These are phyloP conservation scores for Fusarium stilboides DNA, from an alignment of 2,329 filamentous ascomycete genomes.

Conservation along the genomic window DNA sequence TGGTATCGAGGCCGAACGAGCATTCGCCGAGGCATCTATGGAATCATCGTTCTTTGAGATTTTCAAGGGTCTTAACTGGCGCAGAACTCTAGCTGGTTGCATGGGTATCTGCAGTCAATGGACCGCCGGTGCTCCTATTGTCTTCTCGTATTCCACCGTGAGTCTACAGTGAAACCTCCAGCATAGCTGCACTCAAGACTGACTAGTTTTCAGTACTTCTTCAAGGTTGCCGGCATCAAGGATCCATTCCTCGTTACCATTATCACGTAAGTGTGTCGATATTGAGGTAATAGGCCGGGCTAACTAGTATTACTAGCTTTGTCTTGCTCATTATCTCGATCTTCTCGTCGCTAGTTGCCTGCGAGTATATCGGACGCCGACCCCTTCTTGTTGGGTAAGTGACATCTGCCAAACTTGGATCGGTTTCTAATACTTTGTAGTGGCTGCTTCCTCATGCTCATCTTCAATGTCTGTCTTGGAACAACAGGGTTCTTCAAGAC, in stretches of 20 bases:
- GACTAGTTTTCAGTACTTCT: background rate
- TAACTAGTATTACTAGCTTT: too few relatives aligned
- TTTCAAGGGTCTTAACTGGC: conserved; percentile 21
- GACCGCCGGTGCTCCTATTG: conserved; percentile 25
- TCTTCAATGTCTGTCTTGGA: too few relatives aligned
- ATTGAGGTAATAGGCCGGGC: too few relatives aligned
- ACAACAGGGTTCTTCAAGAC: background rate
- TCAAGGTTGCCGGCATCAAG: conserved; percentile 1
- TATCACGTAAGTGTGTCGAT: background rate
- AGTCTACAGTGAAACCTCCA: too few relatives aligned
- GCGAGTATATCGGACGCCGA: too few relatives aligned
- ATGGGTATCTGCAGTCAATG: conserved; percentile 33
- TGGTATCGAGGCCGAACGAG: background rate
- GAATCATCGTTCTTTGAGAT: conserved; percentile 22
- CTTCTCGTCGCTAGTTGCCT: too few relatives aligned
- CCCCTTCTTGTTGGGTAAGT: too few relatives aligned
- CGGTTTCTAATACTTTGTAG: too few relatives aligned
- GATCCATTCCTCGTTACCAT: conserved; percentile 5
- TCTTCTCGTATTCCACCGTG: conserved; percentile 19
- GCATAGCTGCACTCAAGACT: background rate
- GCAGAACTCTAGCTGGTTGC: conserved; percentile 24
- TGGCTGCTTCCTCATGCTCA: too few relatives aligned
- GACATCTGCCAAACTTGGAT: too few relatives aligned
- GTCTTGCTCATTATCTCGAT: too few relatives aligned
- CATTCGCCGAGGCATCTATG: background rate